Evolutionary conservation across 2,329 filamentous ascomycete species (phyloP), one percentile per base, ranked within the genome.

Genomic region (Lecanosticta acicola): DNA sequence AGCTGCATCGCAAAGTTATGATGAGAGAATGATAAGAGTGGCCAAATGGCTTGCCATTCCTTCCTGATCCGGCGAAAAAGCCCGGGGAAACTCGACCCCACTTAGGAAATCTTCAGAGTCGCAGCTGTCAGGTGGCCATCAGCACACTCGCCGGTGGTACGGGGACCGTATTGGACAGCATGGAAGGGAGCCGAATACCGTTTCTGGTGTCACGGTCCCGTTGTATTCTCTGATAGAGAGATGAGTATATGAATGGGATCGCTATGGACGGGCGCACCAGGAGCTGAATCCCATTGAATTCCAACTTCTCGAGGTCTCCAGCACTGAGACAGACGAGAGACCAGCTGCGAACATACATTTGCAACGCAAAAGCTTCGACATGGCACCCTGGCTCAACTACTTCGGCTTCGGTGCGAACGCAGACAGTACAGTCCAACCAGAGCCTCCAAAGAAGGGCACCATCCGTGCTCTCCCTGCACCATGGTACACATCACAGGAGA

Each of bases 401-500:
- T 29, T 29, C 11, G 24, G 24, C 24, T 29, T 29, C 11, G 24
- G 24, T 11, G 24, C 24, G 11, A 29, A 29, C 24, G 24, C 24
- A 5, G 24, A 29, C 24, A 29, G 24, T 11, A 7, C 24, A 29
- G 11, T 29, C 24, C 24, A 29, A 29, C 24, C 24, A 29, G 24
- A 29, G 24, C 24, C 24, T 11, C 24, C 24, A 29, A 29, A 29
- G 24, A 29, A 29, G 24, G 24, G 24, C 11, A 29, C 24, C 11
- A 29, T 29, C 24, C 59, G 63, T 40, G 64, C 66, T 24, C 54
- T 71, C 2, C 68, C 70, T 5, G 62, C 69, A 41, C 68, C 69
- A 51, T 72, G 69, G 70, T 73, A 71, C 53, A 66, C 63, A 17
- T 66, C 60, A 10, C 53, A 58, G 14, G 64, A 64, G 13, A 67